Evolutionary conservation across 2,329 filamentous ascomycete species (phyloP).

Genomic region (Cladophialophora yegresii): DNA sequence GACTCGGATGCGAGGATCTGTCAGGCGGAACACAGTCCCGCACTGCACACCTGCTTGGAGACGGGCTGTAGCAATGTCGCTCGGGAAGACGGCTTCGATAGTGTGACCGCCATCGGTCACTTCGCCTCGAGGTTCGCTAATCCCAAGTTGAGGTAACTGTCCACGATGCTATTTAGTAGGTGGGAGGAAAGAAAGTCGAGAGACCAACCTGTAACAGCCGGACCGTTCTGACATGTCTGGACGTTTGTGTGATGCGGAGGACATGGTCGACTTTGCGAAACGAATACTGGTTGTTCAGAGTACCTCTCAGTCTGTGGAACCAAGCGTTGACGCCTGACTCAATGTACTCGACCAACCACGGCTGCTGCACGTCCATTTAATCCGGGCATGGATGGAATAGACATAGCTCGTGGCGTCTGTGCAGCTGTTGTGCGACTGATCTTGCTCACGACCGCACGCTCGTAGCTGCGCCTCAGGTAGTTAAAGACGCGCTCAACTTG

Average conservation of each 20-base stretch:
- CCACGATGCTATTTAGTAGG: background rate
- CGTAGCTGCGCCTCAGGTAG: background rate
- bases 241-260: background rate
- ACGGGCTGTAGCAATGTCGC: background rate
- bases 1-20: slow-evolving; percentile 12
- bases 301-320: slow-evolving; percentile 3
- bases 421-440: background rate
- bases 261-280: slow-evolving; percentile 1
- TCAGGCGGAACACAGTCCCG: background rate
- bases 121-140: slow-evolving; percentile 3
- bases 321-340: slow-evolving; percentile 9
- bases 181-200: background rate
- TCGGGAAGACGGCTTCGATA: slow-evolving; percentile 16
- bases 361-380: slow-evolving; percentile 16
- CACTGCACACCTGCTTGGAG: background rate
- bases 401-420: background rate
- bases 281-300: background rate
- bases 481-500: background rate
- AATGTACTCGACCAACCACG: slow-evolving; percentile 24
- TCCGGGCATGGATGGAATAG: background rate
- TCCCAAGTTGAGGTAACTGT: slow-evolving; percentile 1
- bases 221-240: background rate
- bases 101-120: slow-evolving; percentile 21
- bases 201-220: slow-evolving; percentile 2
- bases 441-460: background rate